Base-by-base conservation (phyloP, 345 rosid species). In the Durio zibethinus region DNA sequence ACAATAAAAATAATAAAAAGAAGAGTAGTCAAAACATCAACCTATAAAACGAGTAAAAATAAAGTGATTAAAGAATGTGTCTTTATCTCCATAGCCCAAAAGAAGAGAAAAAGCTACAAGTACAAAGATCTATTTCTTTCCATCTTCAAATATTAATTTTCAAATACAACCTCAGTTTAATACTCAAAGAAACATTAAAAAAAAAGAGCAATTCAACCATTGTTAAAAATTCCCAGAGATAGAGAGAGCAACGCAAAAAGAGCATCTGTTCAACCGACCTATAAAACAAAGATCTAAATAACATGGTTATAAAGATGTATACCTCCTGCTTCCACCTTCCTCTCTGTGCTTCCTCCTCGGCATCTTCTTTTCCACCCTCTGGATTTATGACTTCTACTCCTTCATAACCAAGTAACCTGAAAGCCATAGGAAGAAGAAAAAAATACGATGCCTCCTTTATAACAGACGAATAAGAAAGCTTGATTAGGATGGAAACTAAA, bases 261-360 rank as follows among this genome's bases (percentile, higher is more conserved):
- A 27, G 36, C 16, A 27, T 71, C 52, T 38, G 21, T 7, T 53
- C 59, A 73, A 66, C 45, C 5, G 27, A 57, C 56, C 36, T 2
- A 25, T n/a, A 33, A 29, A 38, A 57, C 43, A 56, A 29, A 62
- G 33, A 80, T 16, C 35, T 35, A 23, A 25, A 74, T 5, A 56
- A 42, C 9, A 8, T 11, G 21, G 35, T 42, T 21, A 67, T 43
- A 43, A 78, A 7, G 71, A 35, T 11, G 27, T 62, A 21, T 76
- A 91, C 97, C 92, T 94, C 95, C 73, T 91, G 92, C 76, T 75
- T 90, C 98, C 98, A 93, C 86, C 98, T 87, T 84, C 98, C 97
- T 83, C 82, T 89, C 72, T 82, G 90, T 79, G 98, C 98, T 87
- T 94, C 97, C 82, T 94, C 98, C 84, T 84, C 97, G 0, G 93